Conservation (phyloP, 306 rosid genomes). For the Malus fusca region DNA sequence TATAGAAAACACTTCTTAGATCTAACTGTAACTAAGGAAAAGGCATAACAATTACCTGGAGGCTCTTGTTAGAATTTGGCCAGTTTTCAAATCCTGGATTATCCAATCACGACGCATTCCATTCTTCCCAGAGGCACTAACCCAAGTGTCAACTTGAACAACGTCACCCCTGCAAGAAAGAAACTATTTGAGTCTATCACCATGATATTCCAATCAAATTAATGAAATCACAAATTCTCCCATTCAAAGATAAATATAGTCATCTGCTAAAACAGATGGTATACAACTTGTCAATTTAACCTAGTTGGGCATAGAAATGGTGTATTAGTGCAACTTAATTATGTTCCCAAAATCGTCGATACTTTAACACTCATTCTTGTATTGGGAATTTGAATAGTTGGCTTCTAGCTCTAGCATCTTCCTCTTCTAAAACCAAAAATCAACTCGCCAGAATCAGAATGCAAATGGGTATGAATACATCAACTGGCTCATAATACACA, state of each 20-base stretch:
- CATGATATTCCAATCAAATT: not conserved
- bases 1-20: not conserved
- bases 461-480: not conserved
- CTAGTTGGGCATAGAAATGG: not conserved
- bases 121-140: conserved; percentile 82
- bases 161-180: conserved; percentile 77
- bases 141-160: conserved; percentile 97
- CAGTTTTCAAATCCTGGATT: conserved; percentile 64
- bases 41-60: conserved; percentile 50
- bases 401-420: conserved; percentile 3
- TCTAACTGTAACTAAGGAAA: not conserved
- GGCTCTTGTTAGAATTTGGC: conserved; percentile 78
- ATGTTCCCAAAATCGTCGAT: conserved; percentile 6
- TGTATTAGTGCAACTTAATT: not conserved
- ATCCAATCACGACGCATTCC: conserved; percentile 99
- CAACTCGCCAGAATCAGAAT: conserved; percentile 1
- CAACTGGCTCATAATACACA: not conserved
- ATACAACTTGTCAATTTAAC: not conserved
- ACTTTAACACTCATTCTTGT: not conserved
- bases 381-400: not conserved
- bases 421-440: not conserved
- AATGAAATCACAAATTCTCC: not conserved
- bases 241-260: not conserved
- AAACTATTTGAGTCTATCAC: conserved; percentile 5
- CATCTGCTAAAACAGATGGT: not conserved